Evolutionary conservation across 192 early-diverging fungal genomes (phyloP).

Genomic region (Lunasporangiospora selenospora): DNA sequence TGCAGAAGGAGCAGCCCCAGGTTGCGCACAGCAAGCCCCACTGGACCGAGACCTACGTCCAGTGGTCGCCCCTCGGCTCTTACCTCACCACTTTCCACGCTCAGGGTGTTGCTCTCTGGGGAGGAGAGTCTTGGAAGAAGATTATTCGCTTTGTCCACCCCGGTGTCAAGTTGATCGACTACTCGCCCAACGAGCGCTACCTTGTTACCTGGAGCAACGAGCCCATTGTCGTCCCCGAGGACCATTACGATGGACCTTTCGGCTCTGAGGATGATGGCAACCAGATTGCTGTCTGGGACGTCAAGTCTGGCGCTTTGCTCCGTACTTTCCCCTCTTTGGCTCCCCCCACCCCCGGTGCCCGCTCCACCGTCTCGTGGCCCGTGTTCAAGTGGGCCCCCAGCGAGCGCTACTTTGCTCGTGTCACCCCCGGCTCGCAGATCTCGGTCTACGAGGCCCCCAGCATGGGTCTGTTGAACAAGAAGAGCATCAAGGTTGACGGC

Average conservation of each 20-base stretch:
- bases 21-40: constrained; percentile 71
- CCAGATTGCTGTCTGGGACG: constrained; percentile 90
- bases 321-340: constrained; percentile 80
- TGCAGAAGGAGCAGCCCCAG: constrained; percentile 84
- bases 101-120: constrained; percentile 96
- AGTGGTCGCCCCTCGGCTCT: constrained; percentile 95
- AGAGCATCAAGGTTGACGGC: constrained; percentile 85
- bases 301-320: constrained; percentile 81
- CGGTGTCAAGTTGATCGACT: constrained; percentile 90
- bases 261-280: constrained; percentile 74
- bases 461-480: constrained; percentile 95
- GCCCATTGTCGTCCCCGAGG: constrained; percentile 77
- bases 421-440: constrained; percentile 76
- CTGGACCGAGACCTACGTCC: constrained; percentile 95
- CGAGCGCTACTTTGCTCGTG: constrained; percentile 94
- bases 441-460: constrained; percentile 92
- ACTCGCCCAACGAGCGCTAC: constrained; percentile 94
- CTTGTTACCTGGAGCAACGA: constrained; percentile 92
- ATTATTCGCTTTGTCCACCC: constrained; percentile 92
- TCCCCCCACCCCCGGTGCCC: constrained; percentile 44
- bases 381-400: constrained; percentile 97
- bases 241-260: constrained; percentile 73
- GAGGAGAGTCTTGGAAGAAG: constrained; percentile 90
- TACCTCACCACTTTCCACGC: constrained; percentile 95
- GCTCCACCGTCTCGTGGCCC: constrained; percentile 83